Evolutionary conservation across 139 green algal species (phyloP).

Genomic region (Tetradesmus lagerheimii): DNA sequence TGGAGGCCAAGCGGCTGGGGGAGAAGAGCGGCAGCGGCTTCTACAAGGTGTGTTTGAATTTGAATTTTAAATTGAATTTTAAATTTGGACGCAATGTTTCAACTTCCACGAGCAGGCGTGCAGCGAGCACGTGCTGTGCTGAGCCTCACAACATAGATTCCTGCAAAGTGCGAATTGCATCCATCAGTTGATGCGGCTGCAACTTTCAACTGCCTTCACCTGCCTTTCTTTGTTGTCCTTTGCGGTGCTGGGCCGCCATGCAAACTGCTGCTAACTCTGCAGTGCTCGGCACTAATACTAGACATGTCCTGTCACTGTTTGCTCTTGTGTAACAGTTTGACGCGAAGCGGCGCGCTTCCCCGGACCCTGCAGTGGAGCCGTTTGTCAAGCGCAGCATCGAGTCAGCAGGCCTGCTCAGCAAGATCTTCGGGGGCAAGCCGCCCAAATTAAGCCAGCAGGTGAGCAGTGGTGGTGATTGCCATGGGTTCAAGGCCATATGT

Average conservation of each 20-base stretch:
- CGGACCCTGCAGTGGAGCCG: conserved; percentile 80
- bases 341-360: conserved; percentile 74
- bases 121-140: no score
- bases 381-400: conserved; percentile 69
- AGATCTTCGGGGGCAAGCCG: conserved; percentile 54
- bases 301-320: not conserved
- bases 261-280: no score
- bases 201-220: no score
- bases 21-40: conserved; percentile 96
- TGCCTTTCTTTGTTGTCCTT: no score
- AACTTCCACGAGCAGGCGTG: no score
- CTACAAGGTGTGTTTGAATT: conserved; percentile 78
- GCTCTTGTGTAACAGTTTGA: conserved; percentile 58
- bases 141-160: no score
- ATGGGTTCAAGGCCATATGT: no score
- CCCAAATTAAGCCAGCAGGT: conserved; percentile 51
- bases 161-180: no score
- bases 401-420: conserved; percentile 51
- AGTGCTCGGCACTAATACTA: not conserved
- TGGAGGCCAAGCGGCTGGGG: conserved; percentile 89
- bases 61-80: not conserved
- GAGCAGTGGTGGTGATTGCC: no score
- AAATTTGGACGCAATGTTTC: no score
- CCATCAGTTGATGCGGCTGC: no score
- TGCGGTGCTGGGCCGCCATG: no score